Conservation (phyloP, 2,329 filamentous ascomycete species). For the Cadophora sp. region DNA sequence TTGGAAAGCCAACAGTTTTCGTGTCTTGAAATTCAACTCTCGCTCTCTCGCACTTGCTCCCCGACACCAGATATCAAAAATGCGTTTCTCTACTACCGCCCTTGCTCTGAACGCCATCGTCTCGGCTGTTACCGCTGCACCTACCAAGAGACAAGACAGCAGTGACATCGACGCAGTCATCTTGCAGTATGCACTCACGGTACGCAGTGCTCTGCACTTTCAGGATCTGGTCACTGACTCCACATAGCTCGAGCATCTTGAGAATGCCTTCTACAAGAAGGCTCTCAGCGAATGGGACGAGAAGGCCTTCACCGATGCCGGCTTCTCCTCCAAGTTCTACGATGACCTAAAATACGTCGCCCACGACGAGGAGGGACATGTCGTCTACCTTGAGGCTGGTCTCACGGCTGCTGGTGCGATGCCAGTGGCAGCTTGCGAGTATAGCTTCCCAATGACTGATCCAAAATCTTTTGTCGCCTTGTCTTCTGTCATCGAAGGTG, state of each 20-base stretch:
- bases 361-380: constrained; percentile 63
- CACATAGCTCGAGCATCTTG: constrained; percentile 58
- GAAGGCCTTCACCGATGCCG: constrained; percentile 57
- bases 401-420: constrained; percentile 54
- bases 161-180: constrained; percentile 44
- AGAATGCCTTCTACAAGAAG: constrained; percentile 68
- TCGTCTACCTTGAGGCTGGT: constrained; percentile 58
- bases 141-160: constrained; percentile 35
- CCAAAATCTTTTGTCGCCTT: constrained; percentile 59
- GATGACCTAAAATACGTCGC: constrained; percentile 62
- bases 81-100: constrained; percentile 38
- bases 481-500: constrained; percentile 60
- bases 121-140: constrained; percentile 26
- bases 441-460: constrained; percentile 58
- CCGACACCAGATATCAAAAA: constrained; percentile 15
- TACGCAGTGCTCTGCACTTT: constrained; percentile 6
- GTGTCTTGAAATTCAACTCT: not conserved
- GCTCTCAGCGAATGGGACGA: constrained; percentile 63
- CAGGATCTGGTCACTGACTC: constrained; percentile 19
- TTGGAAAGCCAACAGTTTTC: not conserved
- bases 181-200: constrained; percentile 55
- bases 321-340: constrained; percentile 59
- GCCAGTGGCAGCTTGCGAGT: constrained; percentile 62
- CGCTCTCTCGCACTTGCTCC: not conserved
- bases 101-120: constrained; percentile 28